A percentile compares a stretch with the other conserved stretches of the same genome.
Conservation (phyloP, 1,284 basidiomycete species). For the Apiotrichum sp. region DNA sequence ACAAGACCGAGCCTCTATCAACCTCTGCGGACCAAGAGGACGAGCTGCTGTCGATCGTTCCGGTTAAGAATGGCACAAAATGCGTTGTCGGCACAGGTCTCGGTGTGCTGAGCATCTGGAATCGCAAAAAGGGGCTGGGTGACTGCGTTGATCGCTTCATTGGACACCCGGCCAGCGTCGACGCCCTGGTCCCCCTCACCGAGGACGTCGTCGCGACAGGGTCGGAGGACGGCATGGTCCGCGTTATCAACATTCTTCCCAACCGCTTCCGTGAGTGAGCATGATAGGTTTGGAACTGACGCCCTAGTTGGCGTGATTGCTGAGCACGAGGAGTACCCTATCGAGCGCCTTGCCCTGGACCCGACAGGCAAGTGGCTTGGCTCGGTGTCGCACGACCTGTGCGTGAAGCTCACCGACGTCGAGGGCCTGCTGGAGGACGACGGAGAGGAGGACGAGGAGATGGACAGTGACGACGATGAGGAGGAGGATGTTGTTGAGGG, state of each 20-base stretch:
- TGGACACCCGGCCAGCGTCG: slow-evolving; percentile 81
- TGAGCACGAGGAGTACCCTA: slow-evolving; percentile 82
- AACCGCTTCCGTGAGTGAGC: slow-evolving; percentile 60
- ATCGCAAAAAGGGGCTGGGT: slow-evolving; percentile 74
- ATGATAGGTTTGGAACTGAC: background rate
- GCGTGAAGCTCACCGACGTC: slow-evolving; percentile 77
- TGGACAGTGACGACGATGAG: slow-evolving; percentile 16
- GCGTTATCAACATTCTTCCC: slow-evolving; percentile 83
- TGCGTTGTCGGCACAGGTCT: slow-evolving; percentile 82
- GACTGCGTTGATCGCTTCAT: slow-evolving; percentile 84
- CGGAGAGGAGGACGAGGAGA: slow-evolving; percentile 18
- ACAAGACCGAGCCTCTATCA: slow-evolving; percentile 63
- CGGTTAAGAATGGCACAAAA: slow-evolving; percentile 77
- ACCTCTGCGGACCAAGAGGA: slow-evolving; percentile 94
- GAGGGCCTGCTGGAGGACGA: slow-evolving; percentile 55
- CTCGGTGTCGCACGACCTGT: slow-evolving; percentile 88
- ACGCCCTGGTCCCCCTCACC: slow-evolving; percentile 71
- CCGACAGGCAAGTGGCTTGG: slow-evolving; percentile 70
- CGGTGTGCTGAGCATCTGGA: slow-evolving; percentile 87
- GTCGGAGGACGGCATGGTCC: slow-evolving; percentile 84
- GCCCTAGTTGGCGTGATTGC: slow-evolving; percentile 69
- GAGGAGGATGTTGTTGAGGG: slow-evolving; percentile 24
- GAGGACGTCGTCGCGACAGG: slow-evolving; percentile 70
- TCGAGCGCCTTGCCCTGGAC: slow-evolving; percentile 69
- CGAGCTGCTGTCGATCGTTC: slow-evolving; percentile 75